These are phyloP conservation scores for Chytriomyces sp. DNA, from an alignment of 192 early-diverging fungal genomes.

Conservation along the genomic window DNA sequence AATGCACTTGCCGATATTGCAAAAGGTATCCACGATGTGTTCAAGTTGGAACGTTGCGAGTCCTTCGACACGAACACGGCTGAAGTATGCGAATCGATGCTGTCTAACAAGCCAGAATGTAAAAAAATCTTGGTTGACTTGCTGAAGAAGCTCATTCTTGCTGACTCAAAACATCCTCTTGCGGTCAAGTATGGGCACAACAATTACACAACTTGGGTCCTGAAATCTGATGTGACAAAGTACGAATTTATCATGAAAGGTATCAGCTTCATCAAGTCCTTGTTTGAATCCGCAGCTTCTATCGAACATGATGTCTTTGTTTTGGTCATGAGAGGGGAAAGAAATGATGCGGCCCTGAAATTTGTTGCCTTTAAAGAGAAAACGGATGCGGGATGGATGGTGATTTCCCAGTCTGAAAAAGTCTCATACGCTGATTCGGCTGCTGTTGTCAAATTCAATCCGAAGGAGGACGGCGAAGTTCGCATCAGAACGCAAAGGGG, in stretches of 20 bases:
- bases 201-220: neutral
- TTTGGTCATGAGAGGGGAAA: constrained; percentile 4
- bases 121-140: neutral
- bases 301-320: neutral
- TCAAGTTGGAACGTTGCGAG: constrained; percentile 2
- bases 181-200: neutral
- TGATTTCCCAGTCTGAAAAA: neutral
- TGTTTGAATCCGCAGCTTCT: too few relatives aligned
- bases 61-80: neutral
- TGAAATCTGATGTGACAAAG: constrained; percentile 5
- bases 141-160: neutral
- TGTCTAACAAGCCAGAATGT: neutral
- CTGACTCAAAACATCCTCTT: neutral
- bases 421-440: constrained; percentile 17
- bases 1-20: constrained; percentile 7
- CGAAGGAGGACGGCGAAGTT: neutral
- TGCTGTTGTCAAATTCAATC: neutral
- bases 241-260: neutral
- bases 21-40: constrained; percentile 6
- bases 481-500: constrained; percentile 10
- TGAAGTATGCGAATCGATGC: constrained; percentile 10
- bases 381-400: neutral
- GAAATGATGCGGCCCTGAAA: neutral
- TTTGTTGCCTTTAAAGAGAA: neutral
- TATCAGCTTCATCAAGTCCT: neutral